Evolutionary conservation across 139 green algal genomes (phyloP).

Genomic region (Volvox africanus): DNA sequence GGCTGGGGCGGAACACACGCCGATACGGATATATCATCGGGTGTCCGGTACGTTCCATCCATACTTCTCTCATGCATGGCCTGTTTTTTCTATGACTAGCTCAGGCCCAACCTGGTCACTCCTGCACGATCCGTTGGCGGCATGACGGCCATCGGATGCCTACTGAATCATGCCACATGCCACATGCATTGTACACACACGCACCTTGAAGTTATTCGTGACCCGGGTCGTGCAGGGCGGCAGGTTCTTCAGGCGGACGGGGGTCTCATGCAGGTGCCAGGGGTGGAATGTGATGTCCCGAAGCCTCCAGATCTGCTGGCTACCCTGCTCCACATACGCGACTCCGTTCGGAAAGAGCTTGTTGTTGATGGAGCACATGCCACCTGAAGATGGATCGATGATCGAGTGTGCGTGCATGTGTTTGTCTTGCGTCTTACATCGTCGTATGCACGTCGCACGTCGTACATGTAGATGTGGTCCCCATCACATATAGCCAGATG

Average conservation of each 20-base stretch:
- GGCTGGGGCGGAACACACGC: too few species aligned
- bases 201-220: slow-evolving; percentile 16
- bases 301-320: slow-evolving; percentile 3
- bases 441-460: not conserved
- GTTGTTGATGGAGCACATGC: slow-evolving; percentile 25
- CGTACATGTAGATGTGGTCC: not conserved
- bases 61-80: too few species aligned
- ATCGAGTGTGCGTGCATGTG: too few species aligned
- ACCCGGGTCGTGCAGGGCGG: not conserved
- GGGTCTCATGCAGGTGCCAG: slow-evolving; percentile 38
- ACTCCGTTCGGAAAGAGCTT: not conserved
- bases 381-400: not conserved
- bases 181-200: not conserved
- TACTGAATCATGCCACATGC: not conserved
- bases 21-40: too few species aligned
- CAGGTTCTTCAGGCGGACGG: not conserved
- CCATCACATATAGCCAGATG: not conserved
- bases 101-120: too few species aligned
- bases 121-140: too few species aligned
- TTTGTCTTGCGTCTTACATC: too few species aligned
- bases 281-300: slow-evolving; percentile 36
- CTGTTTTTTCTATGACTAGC: too few species aligned
- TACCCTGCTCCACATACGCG: not conserved
- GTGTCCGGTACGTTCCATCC: too few species aligned
- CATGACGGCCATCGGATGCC: too few species aligned